Conservation (phyloP, 306 rosid species). For the Hippophae tibetana region DNA sequence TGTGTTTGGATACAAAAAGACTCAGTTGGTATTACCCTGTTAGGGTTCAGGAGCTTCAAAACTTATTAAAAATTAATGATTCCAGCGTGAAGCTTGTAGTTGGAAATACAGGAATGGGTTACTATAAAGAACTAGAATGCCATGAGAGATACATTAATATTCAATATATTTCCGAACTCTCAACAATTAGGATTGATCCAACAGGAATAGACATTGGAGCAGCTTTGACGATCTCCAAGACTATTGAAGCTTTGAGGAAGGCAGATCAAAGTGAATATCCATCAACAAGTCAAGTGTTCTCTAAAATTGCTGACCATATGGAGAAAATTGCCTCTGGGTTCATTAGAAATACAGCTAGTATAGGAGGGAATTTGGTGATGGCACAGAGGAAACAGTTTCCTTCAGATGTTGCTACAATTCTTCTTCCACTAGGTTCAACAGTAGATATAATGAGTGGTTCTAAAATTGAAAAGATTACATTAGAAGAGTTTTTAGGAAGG, state of each 20-base stretch:
- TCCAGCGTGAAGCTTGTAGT: constrained; percentile 40
- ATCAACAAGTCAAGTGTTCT: constrained; percentile 35
- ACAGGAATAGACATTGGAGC: constrained; percentile 72
- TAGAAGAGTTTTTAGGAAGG: constrained; percentile 64
- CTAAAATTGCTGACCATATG: constrained; percentile 58
- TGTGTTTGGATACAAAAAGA: constrained; percentile 32
- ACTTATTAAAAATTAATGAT: constrained; percentile 23
- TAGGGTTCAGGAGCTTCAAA: constrained; percentile 42
- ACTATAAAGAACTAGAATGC: constrained; percentile 45
- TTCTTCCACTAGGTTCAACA: constrained; percentile 64
- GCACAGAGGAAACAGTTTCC: constrained; percentile 77
- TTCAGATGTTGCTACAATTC: constrained; percentile 74
- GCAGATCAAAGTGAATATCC: constrained; percentile 14
- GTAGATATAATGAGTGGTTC: constrained; percentile 45
- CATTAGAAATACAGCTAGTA: constrained; percentile 62
- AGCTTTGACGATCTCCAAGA: constrained; percentile 49
- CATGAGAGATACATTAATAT: constrained; percentile 56
- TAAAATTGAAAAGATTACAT: constrained; percentile 36
- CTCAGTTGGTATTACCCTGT: constrained; percentile 49
- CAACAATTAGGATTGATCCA: constrained; percentile 36
- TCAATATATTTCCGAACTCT: constrained; percentile 44
- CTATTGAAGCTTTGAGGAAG: constrained; percentile 45
- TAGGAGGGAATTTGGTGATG: constrained; percentile 88
- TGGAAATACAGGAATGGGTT: constrained; percentile 75
- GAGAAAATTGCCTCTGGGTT: constrained; percentile 62